These are phyloP conservation scores for Fusarium transvaalense DNA, from an alignment of 2,329 filamentous ascomycete species.

Conservation along the genomic window DNA sequence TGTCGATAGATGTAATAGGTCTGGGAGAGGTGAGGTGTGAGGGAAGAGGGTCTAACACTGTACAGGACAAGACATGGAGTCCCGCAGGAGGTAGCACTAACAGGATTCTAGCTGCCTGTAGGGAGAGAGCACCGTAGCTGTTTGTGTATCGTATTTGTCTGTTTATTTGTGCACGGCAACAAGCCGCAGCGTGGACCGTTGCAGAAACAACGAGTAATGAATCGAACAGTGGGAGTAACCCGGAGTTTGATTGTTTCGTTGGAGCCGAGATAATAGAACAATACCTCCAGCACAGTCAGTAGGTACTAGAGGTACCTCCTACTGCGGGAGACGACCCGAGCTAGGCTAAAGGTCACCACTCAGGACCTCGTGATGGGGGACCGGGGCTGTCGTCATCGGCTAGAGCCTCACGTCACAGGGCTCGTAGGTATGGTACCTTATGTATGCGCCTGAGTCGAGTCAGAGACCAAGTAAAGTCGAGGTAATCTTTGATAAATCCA, in stretches of 20 bases:
- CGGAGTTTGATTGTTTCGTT: constrained; percentile 5
- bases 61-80: constrained; percentile 13
- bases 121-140: constrained; percentile 15
- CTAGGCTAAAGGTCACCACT: constrained; percentile 27
- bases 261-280: constrained; percentile 5
- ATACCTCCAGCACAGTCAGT: not conserved
- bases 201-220: constrained; percentile 8
- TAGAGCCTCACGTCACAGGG: constrained; percentile 46
- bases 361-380: constrained; percentile 47
- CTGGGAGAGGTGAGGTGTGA: constrained; percentile 28
- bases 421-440: constrained; percentile 12
- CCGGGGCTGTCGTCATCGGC: constrained; percentile 48
- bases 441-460: constrained; percentile 27
- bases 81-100: constrained; percentile 19
- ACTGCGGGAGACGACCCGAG: constrained; percentile 33
- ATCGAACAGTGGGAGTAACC: constrained; percentile 8
- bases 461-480: constrained; percentile 12
- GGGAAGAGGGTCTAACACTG: constrained; percentile 39
- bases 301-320: constrained; percentile 28
- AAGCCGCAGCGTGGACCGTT: constrained; percentile 28
- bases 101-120: constrained; percentile 1
- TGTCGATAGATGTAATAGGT: constrained; percentile 36
- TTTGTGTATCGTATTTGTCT: constrained; percentile 24
- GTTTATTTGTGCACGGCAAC: constrained; percentile 23
- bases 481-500: constrained; percentile 1